phyloP scores from a whole-genome alignment of 352 stramenopile genomes.

The Phytopythium vexans region DNA sequence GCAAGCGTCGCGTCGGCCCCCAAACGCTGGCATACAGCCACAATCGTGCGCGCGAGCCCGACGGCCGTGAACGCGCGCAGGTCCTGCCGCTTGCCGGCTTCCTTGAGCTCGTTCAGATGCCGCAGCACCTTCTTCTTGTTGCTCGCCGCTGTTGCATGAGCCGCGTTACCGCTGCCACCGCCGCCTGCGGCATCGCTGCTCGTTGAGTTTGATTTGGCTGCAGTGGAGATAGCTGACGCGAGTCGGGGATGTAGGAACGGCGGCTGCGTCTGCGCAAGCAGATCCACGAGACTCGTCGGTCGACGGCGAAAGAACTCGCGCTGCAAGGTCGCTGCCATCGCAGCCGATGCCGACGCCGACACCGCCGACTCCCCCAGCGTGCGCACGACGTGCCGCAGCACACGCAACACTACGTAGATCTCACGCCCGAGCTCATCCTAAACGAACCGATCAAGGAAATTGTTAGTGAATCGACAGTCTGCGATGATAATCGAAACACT shows the following conservation, averaged over 20 bases:
- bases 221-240: conserved; percentile 46
- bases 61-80: conserved; percentile 67
- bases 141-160: neutral
- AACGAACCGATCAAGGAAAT: conserved; percentile 1
- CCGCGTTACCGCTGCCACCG: conserved; percentile 6
- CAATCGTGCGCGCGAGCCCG: conserved; percentile 56
- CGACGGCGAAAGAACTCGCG: conserved; percentile 48
- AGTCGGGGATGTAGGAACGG: conserved; percentile 67
- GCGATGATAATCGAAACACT: neutral
- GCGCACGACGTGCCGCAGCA: conserved; percentile 59
- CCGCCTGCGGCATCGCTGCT: conserved; percentile 3
- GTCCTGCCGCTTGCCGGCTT: conserved; percentile 37
- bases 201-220: conserved; percentile 16
- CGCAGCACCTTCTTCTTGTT: conserved; percentile 41
- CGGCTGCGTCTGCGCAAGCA: conserved; percentile 52
- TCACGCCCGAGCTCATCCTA: conserved; percentile 68
- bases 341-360: neutral
- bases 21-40: conserved; percentile 59
- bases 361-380: conserved; percentile 37
- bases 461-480: neutral
- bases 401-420: conserved; percentile 66
- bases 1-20: conserved; percentile 38
- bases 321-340: conserved; percentile 17
- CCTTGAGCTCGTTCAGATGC: conserved; percentile 43
- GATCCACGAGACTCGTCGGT: conserved; percentile 36